Conservation (phyloP, 2,329 filamentous ascomycete genomes). For the Fusarium clavum region DNA sequence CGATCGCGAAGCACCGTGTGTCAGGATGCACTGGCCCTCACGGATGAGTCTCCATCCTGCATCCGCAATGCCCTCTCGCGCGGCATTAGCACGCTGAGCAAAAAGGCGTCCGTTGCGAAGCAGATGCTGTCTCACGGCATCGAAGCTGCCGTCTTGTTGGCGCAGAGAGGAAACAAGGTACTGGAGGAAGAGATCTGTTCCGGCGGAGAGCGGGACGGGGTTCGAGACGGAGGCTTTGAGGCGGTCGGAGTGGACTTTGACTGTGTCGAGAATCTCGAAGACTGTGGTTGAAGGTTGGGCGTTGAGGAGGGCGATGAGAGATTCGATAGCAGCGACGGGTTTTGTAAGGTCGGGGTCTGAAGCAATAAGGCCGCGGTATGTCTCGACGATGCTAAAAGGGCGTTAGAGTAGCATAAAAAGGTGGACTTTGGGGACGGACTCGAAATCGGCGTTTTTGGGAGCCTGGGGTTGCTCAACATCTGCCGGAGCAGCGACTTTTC, state of each 20-base stretch:
- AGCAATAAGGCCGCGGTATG: constrained; percentile 65
- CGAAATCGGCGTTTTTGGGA: constrained; percentile 41
- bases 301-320: constrained; percentile 86
- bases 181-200: constrained; percentile 94
- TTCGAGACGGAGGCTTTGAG: constrained; percentile 86
- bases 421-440: constrained; percentile 35
- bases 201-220: constrained; percentile 90
- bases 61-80: constrained; percentile 83
- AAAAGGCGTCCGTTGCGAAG: constrained; percentile 89
- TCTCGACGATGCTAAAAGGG: constrained; percentile 62
- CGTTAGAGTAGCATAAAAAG: background rate
- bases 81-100: constrained; percentile 86
- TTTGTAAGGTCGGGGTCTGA: constrained; percentile 89
- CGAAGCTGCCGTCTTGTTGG: constrained; percentile 71
- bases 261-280: constrained; percentile 90
- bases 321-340: constrained; percentile 93
- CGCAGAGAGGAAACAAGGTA: constrained; percentile 84
- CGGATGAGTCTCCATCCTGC: constrained; percentile 82
- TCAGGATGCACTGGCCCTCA: constrained; percentile 85
- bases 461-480: constrained; percentile 40
- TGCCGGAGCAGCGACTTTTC: constrained; percentile 25
- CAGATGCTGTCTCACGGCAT: constrained; percentile 83
- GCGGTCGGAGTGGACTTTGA: constrained; percentile 79
- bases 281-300: constrained; percentile 85
- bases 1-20: constrained; percentile 87